These are phyloP conservation scores for Sugiyamaella americana DNA, from an alignment of 805 yeast species.

Conservation along the genomic window DNA sequence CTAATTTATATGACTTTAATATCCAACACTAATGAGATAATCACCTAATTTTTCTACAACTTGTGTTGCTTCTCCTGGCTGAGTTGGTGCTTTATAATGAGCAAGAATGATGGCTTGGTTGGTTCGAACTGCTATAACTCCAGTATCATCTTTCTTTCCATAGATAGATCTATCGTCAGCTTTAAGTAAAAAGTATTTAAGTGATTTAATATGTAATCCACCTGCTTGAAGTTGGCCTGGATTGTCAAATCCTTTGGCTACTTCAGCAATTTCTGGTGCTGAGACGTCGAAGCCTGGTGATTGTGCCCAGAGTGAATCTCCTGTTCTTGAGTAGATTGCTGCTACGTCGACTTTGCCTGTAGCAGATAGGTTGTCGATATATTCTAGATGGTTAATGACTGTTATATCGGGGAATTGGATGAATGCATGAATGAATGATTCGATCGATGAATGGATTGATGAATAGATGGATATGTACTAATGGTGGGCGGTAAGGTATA, in stretches of 20 bases:
- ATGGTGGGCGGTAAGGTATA: too few relatives aligned
- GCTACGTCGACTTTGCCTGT: slow-evolving; percentile 90
- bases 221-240: slow-evolving; percentile 72
- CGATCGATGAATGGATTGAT: too few relatives aligned
- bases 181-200: slow-evolving; percentile 79
- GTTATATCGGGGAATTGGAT: too few relatives aligned
- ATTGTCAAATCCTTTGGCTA: slow-evolving; percentile 76
- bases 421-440: too few relatives aligned
- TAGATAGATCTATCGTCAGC: slow-evolving; percentile 92
- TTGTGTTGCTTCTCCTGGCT: slow-evolving; percentile 91
- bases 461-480: too few relatives aligned
- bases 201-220: slow-evolving; percentile 80
- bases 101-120: slow-evolving; percentile 87
- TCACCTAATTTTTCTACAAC: slow-evolving; percentile 95
- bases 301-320: slow-evolving; percentile 92
- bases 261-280: slow-evolving; percentile 61
- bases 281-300: slow-evolving; percentile 60
- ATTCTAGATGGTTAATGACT: slow-evolving; percentile 28
- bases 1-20: too few relatives aligned
- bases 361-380: slow-evolving; percentile 85
- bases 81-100: slow-evolving; percentile 80
- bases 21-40: slow-evolving; percentile 81
- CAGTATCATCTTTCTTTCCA: slow-evolving; percentile 84
- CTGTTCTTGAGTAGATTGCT: slow-evolving; percentile 88
- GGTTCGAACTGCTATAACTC: slow-evolving; percentile 86